Evolutionary conservation across 352 stramenopile genomes (phyloP).

Genomic region (Globisporangium heterothallicum): DNA sequence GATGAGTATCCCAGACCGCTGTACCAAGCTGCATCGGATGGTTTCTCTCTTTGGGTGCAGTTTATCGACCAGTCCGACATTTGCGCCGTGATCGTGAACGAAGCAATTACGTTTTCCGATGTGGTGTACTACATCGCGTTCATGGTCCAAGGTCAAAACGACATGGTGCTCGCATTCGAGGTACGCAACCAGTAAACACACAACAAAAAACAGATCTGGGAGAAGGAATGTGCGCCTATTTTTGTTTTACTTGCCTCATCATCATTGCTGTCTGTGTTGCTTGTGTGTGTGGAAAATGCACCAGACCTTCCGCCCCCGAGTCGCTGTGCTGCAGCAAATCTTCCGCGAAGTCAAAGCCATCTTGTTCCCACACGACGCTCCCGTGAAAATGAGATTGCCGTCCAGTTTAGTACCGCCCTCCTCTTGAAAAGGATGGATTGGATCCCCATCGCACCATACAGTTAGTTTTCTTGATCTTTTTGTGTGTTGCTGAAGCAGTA

Average conservation of each 20-base stretch:
- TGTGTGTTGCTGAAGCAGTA: constrained; percentile 11
- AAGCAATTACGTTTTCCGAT: constrained; percentile 72
- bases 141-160: constrained; percentile 53
- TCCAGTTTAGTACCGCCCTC: neutral
- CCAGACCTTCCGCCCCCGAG: constrained; percentile 64
- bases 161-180: constrained; percentile 79
- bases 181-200: constrained; percentile 20
- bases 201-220: neutral
- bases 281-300: neutral
- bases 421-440: constrained; percentile 1
- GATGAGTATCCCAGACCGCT: too few relatives aligned
- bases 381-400: constrained; percentile 43
- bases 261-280: constrained; percentile 5
- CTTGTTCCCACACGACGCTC: constrained; percentile 47
- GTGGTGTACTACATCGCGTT: constrained; percentile 83
- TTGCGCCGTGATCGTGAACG: constrained; percentile 71
- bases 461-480: neutral
- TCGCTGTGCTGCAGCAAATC: constrained; percentile 66
- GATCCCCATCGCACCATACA: too few relatives aligned
- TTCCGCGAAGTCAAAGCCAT: constrained; percentile 46
- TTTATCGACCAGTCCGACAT: constrained; percentile 48
- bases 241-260: neutral
- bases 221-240: neutral
- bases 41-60: constrained; percentile 2
- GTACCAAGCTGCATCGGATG: neutral